Base-by-base conservation (phyloP, 441 rosid genomes). In the Croton laevigatus region DNA sequence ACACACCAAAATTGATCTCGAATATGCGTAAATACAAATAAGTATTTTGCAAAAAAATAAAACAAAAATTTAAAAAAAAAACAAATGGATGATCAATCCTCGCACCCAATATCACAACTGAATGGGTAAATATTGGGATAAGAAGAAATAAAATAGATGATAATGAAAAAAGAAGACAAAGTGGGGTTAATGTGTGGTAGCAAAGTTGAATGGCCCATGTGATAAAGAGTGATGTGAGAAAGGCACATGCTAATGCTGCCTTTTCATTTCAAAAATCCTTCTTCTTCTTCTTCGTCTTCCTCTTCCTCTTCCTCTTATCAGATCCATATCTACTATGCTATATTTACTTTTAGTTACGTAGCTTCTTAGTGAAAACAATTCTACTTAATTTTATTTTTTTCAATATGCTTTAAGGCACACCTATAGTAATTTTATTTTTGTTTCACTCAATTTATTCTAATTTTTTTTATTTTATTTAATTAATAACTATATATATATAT, bases 151-250 rank as follows among this genome's bases (percentile, higher is more conserved):
- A 38, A 59, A 23, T 54, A 7, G 23, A 55, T 22, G n/a, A 58
- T 6, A 27, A 58, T 10, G 59, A 42, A 48, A 70, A 46, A 27
- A 55, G 19, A 42, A 55, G 54, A 37, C 52, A 60, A 36, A 67
- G 83, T 75, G 79, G 85, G 85, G 76, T 49, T 54, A n/a, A 59
- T 3, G 57, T 72, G 81, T 44, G 82, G 80, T 79, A 81, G 79
- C 74, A 74, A 77, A 72, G 76, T 62, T 37, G 70, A 38, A 52
- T 55, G 78, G 32, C 73, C 83, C 83, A 82, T 59, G 75, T 79
- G 86, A 81, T 70, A 79, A 77, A 74, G 83, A 68, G 73, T 73
- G 78, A 79, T 77, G 77, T 16, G 58, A 77, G 70, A 19, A 27
- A 78, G 63, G 78, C 84, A 77, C 86, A 82, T 82, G 84, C 44